Base-by-base conservation (phyloP, 257 asterid genomes). In the Paraleonurus japonicus region DNA sequence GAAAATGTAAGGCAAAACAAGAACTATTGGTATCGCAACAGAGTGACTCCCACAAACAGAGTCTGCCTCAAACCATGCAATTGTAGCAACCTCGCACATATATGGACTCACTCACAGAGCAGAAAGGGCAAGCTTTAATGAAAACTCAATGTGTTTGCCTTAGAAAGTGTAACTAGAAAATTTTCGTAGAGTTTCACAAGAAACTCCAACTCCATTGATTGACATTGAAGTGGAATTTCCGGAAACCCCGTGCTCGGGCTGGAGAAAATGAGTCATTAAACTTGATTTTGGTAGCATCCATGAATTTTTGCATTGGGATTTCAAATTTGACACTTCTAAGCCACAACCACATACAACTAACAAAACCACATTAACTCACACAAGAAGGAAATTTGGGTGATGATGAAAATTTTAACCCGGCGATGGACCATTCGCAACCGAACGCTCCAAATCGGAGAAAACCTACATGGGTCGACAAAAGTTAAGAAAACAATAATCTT, bases 21-120 rank as follows among this genome's bases (percentile, higher is more conserved):
- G 99, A 80, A 87, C 94, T 37, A 85, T 76, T 32, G 99, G 97
- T 60, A 95, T 92, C 20, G 96, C 95, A 81, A 90, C 85, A 79
- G 99, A 75, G 83, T 95, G 96, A 87, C 99, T 95, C 66, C 99
- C 99, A 81, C 99, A 92, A 72, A 95, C 86, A 75, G 99, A 92
- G 77, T 92, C 97, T 10, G 98, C 99, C 79, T 95, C 99, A 83
- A 95, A 92, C 99, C 99, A 95, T 59, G 98, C 99, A 67, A 95
- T 95, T 33, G 99, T 89, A 50, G 99, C 99, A 74, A 92, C 99
- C 99, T 95, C n/a, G 87, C 86, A 83, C 45, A 68, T 45, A 55
- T 16, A 75, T 50, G 33, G 77, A 77, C 69, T 30, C 60, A 28
- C 0, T 71, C 66, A 75, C 67, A 82, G 55, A 72, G 75, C 66